A percentile compares a stretch with the other conserved stretches of the same genome.
phyloP scores from a whole-genome alignment of 2,329 filamentous ascomycete genomes.

The Neofusicoccum umdonicola region DNA sequence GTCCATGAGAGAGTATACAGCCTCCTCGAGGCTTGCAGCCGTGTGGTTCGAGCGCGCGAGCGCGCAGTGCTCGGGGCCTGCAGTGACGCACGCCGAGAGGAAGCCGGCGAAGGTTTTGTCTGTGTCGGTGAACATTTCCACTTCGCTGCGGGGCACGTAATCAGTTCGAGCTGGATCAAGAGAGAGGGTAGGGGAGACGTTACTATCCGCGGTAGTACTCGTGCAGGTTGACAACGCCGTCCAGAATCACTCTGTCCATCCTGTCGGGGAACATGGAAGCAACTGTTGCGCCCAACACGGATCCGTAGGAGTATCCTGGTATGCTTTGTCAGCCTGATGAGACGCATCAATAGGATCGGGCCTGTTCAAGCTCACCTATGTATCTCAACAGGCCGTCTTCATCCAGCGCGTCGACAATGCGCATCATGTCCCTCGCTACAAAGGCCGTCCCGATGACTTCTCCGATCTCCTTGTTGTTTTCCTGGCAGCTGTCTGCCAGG shows the following conservation, averaged over 20 bases:
- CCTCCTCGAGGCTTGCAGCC: constrained; percentile 33
- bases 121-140: constrained; percentile 31
- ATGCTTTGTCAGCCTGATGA: constrained; percentile 38
- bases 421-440: constrained; percentile 45
- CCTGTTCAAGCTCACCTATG: too few species aligned
- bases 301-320: too few species aligned
- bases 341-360: constrained; percentile 21
- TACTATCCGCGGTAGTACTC: constrained; percentile 47
- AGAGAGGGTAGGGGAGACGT: background rate
- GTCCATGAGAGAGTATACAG: constrained; percentile 32
- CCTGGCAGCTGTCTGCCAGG: constrained; percentile 20
- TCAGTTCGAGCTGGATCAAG: background rate
- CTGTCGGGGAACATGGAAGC: constrained; percentile 38
- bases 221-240: constrained; percentile 45
- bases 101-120: constrained; percentile 44
- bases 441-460: constrained; percentile 45
- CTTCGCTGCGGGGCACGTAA: background rate
- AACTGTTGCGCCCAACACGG: constrained; percentile 38
- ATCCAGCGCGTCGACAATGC: constrained; percentile 44
- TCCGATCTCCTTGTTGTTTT: constrained; percentile 24
- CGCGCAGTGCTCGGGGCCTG: constrained; percentile 40
- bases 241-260: constrained; percentile 38
- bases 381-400: constrained; percentile 42
- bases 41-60: constrained; percentile 31
- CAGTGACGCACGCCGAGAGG: constrained; percentile 44